Percentiles rank a stretch among this genome's conserved stretches.
These are phyloP conservation scores for Fusarium sp. DNA, from an alignment of 2,329 filamentous ascomycete species.

Conservation along the genomic window DNA sequence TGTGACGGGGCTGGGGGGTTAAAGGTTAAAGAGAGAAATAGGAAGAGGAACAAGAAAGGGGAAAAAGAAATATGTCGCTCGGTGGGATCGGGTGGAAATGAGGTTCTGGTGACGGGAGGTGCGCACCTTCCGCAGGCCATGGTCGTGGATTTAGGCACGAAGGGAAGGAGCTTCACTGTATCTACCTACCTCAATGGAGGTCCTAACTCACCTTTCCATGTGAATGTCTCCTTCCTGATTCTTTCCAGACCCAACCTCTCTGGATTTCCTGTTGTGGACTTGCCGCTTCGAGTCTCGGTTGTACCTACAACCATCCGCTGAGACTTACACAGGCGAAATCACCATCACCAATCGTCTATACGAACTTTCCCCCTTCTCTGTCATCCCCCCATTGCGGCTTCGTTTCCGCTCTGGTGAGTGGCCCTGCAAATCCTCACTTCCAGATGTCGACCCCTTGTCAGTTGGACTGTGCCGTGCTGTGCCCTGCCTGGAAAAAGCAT, in stretches of 20 bases:
- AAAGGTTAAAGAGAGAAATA: conserved; percentile 15
- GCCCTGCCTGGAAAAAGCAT: conserved; percentile 7
- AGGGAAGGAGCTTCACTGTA: conserved; percentile 12
- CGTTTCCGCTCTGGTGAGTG: conserved; percentile 5
- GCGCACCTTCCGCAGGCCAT: conserved; percentile 24
- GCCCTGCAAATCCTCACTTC: not conserved
- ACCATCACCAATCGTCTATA: not conserved
- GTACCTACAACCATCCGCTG: conserved; percentile 13
- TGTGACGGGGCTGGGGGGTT: conserved; percentile 28
- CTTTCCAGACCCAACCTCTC: conserved; percentile 5
- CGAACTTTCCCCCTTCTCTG: conserved; percentile 8
- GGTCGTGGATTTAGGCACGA: conserved; percentile 12
- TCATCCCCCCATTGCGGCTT: not conserved
- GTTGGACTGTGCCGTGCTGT: conserved; percentile 23
- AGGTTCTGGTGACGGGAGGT: conserved; percentile 14
- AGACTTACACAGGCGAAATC: not conserved
- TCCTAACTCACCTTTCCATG: not conserved
- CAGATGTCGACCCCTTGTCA: not conserved
- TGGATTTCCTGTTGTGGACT: conserved; percentile 24
- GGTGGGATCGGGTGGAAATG: conserved; percentile 40
- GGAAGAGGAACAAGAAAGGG: not conserved
- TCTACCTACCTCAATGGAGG: not conserved
- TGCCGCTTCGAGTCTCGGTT: conserved; percentile 25
- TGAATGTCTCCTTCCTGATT: conserved; percentile 5
- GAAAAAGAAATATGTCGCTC: conserved; percentile 33